phyloP scores from a whole-genome alignment of 768 basidiomycete species.

The Mrakia frigida region DNA sequence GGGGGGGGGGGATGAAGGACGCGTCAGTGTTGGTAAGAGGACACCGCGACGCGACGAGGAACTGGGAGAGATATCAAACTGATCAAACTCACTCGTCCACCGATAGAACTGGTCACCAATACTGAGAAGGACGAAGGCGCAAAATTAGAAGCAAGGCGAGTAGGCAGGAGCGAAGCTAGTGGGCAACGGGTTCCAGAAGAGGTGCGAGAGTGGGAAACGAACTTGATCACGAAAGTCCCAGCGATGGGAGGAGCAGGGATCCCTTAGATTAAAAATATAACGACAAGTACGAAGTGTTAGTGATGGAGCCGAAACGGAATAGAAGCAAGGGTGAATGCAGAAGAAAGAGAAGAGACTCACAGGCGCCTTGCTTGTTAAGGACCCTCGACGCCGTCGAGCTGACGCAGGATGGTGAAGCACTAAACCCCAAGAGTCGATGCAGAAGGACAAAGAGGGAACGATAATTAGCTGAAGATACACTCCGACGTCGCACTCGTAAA shows the following conservation, averaged over 20 bases:
- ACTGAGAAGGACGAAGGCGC: slow-evolving; percentile 43
- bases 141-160: slow-evolving; percentile 40
- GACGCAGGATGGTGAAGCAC: slow-evolving; percentile 80
- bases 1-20: not conserved
- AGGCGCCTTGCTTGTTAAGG: slow-evolving; percentile 66
- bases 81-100: slow-evolving; percentile 68
- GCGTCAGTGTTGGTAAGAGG: not conserved
- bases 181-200: too few relatives aligned
- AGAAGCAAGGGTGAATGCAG: not conserved
- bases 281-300: not conserved
- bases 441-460: too few relatives aligned
- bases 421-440: too few relatives aligned
- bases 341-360: slow-evolving; percentile 31
- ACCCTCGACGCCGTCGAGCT: slow-evolving; percentile 55
- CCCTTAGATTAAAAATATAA: slow-evolving; percentile 46
- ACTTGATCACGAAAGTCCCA: slow-evolving; percentile 85
- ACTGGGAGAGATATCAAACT: not conserved
- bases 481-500: too few relatives aligned
- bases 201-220: slow-evolving; percentile 32
- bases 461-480: too few relatives aligned
- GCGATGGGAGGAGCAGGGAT: slow-evolving; percentile 70
- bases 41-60: not conserved
- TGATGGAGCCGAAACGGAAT: too few relatives aligned
- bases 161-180: not conserved
- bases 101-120: slow-evolving; percentile 82